A percentile compares a stretch with the other conserved stretches of the same genome.
Conservation (phyloP, 352 stramenopile genomes). For the Phytopythium kandeliae region DNA sequence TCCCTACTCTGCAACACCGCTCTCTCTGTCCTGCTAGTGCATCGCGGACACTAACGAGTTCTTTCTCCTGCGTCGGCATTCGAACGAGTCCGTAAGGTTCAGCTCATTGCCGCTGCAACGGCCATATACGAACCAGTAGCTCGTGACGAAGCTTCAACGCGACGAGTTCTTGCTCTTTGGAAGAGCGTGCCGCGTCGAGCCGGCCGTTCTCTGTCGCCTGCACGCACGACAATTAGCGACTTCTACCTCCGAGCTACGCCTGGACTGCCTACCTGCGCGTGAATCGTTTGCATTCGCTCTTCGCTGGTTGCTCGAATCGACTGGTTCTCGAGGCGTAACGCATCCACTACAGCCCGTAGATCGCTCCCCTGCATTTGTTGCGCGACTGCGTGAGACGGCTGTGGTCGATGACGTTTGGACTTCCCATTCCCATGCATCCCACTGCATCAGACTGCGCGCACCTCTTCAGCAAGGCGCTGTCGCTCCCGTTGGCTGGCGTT, state of each 20-base stretch:
- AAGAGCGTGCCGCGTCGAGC: neutral
- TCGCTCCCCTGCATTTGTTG: neutral
- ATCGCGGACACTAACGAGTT: slow-evolving; percentile 15
- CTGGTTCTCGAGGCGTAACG: neutral
- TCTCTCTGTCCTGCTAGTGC: slow-evolving; percentile 7
- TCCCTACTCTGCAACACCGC: slow-evolving; percentile 13
- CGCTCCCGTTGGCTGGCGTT: neutral
- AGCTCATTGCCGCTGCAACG: neutral
- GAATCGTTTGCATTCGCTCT: slow-evolving; percentile 4
- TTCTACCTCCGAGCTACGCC: no score
- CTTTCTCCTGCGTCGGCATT: slow-evolving; percentile 4
- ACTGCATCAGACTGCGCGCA: neutral
- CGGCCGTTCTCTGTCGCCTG: neutral
- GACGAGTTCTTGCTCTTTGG: neutral
- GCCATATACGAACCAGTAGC: neutral
- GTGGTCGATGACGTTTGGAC: no score
- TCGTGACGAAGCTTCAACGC: neutral
- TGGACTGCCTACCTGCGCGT: slow-evolving; percentile 17
- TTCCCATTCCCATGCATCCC: neutral
- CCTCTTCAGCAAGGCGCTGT: slow-evolving; percentile 1
- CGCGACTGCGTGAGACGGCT: neutral
- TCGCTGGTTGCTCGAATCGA: neutral
- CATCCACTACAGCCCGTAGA: neutral
- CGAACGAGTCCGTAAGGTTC: slow-evolving; percentile 4
- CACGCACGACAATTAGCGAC: neutral